Conservation (phyloP, 352 stramenopile species). For the Phytophthora sp. region DNA sequence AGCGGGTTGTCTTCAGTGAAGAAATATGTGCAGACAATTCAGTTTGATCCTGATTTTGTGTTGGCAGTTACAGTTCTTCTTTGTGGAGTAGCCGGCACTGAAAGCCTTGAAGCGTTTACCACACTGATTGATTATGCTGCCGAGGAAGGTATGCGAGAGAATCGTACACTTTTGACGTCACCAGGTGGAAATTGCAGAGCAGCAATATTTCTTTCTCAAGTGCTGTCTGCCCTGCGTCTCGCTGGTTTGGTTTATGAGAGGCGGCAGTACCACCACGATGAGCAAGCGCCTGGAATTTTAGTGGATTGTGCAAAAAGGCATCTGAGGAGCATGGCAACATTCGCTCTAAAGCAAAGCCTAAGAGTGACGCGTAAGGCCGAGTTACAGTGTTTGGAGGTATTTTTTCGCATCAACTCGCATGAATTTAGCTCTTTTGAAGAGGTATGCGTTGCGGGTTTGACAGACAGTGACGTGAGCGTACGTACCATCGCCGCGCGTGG, state of each 20-base stretch:
- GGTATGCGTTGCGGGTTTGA: constrained; percentile 44
- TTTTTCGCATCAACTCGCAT: constrained; percentile 66
- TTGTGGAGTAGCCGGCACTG: constrained; percentile 56
- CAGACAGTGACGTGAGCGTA: constrained; percentile 63
- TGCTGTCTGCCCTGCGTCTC: constrained; percentile 49
- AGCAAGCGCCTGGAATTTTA: constrained; percentile 55
- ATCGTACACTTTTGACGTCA: constrained; percentile 23
- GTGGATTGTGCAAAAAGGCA: constrained; percentile 48
- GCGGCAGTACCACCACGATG: constrained; percentile 55
- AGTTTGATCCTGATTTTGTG: constrained; percentile 74
- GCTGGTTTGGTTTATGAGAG: constrained; percentile 60
- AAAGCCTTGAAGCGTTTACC: constrained; percentile 64
- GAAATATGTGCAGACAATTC: constrained; percentile 43
- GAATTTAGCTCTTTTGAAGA: constrained; percentile 65
- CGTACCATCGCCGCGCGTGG: constrained; percentile 49
- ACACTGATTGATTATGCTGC: constrained; percentile 61
- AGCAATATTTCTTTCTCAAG: constrained; percentile 61
- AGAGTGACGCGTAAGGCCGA: constrained; percentile 42
- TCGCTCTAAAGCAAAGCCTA: constrained; percentile 27
- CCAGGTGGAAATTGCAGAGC: constrained; percentile 32
- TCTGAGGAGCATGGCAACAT: constrained; percentile 25
- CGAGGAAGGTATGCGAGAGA: constrained; percentile 44
- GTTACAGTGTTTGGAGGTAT: constrained; percentile 63
- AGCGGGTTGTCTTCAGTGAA: constrained; percentile 65
- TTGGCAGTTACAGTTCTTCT: constrained; percentile 64